These are phyloP conservation scores for Macrophomina tecta DNA, from an alignment of 2,329 filamentous ascomycete genomes.

Conservation along the genomic window DNA sequence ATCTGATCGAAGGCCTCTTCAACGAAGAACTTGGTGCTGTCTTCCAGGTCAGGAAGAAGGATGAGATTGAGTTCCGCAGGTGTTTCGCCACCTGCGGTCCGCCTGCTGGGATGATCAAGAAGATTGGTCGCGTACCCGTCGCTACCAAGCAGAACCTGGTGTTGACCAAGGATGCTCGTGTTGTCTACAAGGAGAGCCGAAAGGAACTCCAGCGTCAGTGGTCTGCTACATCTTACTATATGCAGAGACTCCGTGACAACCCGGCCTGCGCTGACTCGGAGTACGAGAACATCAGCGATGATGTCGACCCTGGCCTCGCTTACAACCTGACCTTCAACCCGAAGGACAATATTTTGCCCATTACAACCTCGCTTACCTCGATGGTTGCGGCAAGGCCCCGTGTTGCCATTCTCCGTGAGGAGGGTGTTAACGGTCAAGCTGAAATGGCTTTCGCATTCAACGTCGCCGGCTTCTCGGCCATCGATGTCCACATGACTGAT, in stretches of 20 bases:
- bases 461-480: slow-evolving; percentile 84
- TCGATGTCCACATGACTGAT: slow-evolving; percentile 98
- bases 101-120: slow-evolving; percentile 79
- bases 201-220: slow-evolving; percentile 83
- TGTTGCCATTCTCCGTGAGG: slow-evolving; percentile 92
- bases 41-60: slow-evolving; percentile 87
- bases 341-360: slow-evolving; percentile 74
- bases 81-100: slow-evolving; percentile 92
- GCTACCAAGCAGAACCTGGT: slow-evolving; percentile 75
- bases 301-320: slow-evolving; percentile 79
- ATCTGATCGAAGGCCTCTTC: slow-evolving; percentile 81
- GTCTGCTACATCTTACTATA: slow-evolving; percentile 85
- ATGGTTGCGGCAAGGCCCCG: slow-evolving; percentile 69
- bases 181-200: slow-evolving; percentile 73
- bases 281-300: slow-evolving; percentile 74
- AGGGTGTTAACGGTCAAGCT: slow-evolving; percentile 94
- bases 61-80: slow-evolving; percentile 83
- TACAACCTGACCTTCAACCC: slow-evolving; percentile 85
- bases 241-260: slow-evolving; percentile 92
- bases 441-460: slow-evolving; percentile 98
- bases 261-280: slow-evolving; percentile 85
- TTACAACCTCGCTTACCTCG: slow-evolving; percentile 67
- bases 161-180: slow-evolving; percentile 72
- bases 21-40: slow-evolving; percentile 96
- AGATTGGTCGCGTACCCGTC: slow-evolving; percentile 77